A percentile compares a stretch with the other conserved stretches of the same genome.
Evolutionary conservation across 2,329 filamentous ascomycete genomes (phyloP).

Genomic region (Aspergillus alliaceus): DNA sequence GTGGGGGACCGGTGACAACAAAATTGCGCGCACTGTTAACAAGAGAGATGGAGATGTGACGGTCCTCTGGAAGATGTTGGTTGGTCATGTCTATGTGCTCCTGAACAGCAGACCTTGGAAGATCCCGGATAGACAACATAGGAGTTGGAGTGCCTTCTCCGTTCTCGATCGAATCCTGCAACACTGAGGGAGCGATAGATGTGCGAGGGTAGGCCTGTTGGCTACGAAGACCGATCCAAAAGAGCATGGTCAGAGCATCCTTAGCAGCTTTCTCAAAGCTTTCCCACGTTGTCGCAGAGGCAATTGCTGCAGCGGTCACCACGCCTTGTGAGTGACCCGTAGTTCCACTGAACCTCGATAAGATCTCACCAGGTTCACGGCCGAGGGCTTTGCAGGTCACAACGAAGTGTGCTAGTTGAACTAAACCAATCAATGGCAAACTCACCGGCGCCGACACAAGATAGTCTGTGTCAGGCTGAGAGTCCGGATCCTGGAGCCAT

Average conservation of each 20-base stretch:
- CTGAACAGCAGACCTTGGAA: conserved; percentile 84
- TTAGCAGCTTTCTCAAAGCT: conserved; percentile 78
- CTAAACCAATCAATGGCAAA: conserved; percentile 91
- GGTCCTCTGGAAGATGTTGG: conserved; percentile 86
- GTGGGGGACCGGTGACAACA: conserved; percentile 92
- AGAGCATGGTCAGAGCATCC: conserved; percentile 85
- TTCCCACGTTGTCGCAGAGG: conserved; percentile 90
- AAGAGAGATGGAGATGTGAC: conserved; percentile 92
- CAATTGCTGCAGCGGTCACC: conserved; percentile 87
- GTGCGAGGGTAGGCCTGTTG: conserved; percentile 97
- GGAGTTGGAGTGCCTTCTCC: conserved; percentile 95
- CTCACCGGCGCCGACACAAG: conserved; percentile 93
- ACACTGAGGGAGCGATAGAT: conserved; percentile 83
- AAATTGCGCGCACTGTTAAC: conserved; percentile 97
- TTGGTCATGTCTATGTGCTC: conserved; percentile 97
- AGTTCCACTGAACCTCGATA: conserved; percentile 79
- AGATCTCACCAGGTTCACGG: conserved; percentile 81
- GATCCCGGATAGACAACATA: conserved; percentile 95
- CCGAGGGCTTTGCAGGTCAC: conserved; percentile 92
- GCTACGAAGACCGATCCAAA: conserved; percentile 97
- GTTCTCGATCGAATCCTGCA: conserved; percentile 90
- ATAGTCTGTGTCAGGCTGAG: conserved; percentile 92
- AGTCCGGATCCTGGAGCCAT: conserved; percentile 86
- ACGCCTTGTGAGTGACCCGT: conserved; percentile 97
- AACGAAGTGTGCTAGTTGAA: conserved; percentile 92